phyloP scores from a whole-genome alignment of 2,329 filamentous ascomycete species.

The Ceratocystiopsis minuta region DNA sequence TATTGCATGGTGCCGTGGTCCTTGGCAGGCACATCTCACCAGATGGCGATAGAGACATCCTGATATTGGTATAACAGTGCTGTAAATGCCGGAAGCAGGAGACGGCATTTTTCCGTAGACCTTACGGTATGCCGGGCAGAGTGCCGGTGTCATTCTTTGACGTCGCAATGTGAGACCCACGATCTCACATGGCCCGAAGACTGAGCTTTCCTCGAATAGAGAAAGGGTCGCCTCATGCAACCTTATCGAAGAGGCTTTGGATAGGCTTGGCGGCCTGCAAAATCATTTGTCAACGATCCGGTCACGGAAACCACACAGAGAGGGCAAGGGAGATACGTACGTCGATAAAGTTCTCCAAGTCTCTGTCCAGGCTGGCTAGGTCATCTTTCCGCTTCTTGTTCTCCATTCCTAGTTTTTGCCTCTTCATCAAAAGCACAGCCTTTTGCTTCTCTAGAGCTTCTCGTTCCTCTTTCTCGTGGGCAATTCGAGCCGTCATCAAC shows the following conservation, averaged over 20 bases:
- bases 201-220: not conserved
- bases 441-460: constrained; percentile 72
- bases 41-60: too few species aligned
- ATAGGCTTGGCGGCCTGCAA: constrained; percentile 69
- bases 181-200: not conserved
- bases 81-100: too few species aligned
- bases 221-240: constrained; percentile 20
- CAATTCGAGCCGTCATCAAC: constrained; percentile 77
- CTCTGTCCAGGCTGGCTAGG: constrained; percentile 73
- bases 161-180: too few species aligned
- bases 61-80: too few species aligned
- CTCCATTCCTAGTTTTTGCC: constrained; percentile 43
- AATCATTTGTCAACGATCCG: too few species aligned
- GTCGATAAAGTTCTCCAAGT: constrained; percentile 87
- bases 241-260: constrained; percentile 69
- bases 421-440: constrained; percentile 52
- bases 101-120: too few species aligned
- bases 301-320: not conserved
- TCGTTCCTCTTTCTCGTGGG: constrained; percentile 73
- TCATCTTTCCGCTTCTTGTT: constrained; percentile 93
- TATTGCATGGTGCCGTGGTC: too few species aligned
- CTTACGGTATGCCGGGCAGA: too few species aligned
- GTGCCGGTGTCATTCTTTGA: too few species aligned
- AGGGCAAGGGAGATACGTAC: constrained; percentile 26
- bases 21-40: too few species aligned